Base-by-base conservation (phyloP, 805 yeast genomes). In the Teunomyces cretensis region DNA sequence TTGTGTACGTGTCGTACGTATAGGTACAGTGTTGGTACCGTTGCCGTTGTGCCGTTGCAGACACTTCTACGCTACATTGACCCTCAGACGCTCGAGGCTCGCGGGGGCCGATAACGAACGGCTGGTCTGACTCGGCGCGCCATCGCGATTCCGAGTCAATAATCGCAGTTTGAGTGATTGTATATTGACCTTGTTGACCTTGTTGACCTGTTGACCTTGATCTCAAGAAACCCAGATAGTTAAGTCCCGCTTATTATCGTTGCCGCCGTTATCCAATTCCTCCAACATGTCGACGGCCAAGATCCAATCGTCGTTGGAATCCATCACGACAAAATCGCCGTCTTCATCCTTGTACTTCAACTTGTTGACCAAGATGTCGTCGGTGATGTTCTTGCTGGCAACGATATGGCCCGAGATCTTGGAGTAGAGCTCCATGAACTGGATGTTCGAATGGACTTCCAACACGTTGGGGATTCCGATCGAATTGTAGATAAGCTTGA, bases 261-360 rank as follows among this genome's bases (percentile, higher is more conserved):
- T 46, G 13, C 48, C 56, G 16, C 43, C 45, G 22, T 22, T 48
- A 56, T n/a, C 45, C 49, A 24, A 44, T 45, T 72, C 76, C 12
- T 69, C 72, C 38, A 69, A 55, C 72, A 68, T 68, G 51, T 88
- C 97, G 45, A 84, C 76, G 2, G 96, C 97, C 61, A 91, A 81
- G 24, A 64, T 67, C 88, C 96, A 86, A 61, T 92, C 98, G 42
- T 92, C 97, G 50, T 85, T 86, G 27, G 89, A 80, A 53, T 83
- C 86, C 65, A 92, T 80, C 39, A 86, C 82, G 35, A 94, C 95
- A 61, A 80, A 85, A 62, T 94, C 99, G 13, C 96, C 97, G 61
- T 94, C 99, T 65, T 94, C 99, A 64, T 94, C 99, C 60, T 81
- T 82, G 61, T 89, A 92, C 63, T 83, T 84, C 49, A 94, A 74